Evolutionary conservation across 2,329 filamentous ascomycete species (phyloP).

Genomic region (Ophiocordyceps camponoti-leonardi): DNA sequence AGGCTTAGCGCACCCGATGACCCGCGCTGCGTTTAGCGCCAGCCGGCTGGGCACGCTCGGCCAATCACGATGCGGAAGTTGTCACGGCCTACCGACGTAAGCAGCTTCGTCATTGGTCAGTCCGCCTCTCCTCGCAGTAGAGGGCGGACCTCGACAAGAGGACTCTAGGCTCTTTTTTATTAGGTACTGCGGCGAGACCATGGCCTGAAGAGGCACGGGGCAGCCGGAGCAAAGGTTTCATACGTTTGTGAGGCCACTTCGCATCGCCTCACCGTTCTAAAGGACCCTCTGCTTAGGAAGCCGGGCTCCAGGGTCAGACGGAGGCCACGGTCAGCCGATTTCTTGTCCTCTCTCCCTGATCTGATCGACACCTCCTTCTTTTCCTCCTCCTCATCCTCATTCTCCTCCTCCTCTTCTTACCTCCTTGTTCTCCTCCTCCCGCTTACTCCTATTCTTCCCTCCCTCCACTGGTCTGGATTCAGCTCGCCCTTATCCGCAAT

Average conservation of each 20-base stretch:
- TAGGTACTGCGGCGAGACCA: not conserved
- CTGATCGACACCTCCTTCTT: not conserved
- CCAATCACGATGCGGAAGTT: constrained; percentile 6
- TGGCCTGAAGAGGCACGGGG: not conserved
- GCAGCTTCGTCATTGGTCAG: not conserved
- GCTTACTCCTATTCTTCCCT: not conserved
- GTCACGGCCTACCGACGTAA: constrained; percentile 3
- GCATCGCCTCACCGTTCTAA: not conserved
- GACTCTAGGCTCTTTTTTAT: not conserved
- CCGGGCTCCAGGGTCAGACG: not conserved
- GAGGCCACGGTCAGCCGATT: too few relatives aligned
- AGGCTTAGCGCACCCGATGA: constrained; percentile 7
- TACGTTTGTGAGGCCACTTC: constrained; percentile 1
- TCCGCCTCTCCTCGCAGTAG: not conserved
- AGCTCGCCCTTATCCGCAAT: not conserved
- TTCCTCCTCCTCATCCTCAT: not conserved
- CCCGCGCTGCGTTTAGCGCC: constrained; percentile 1
- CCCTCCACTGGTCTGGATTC: not conserved
- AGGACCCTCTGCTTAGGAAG: not conserved
- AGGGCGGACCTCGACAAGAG: not conserved
- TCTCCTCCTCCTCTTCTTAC: not conserved
- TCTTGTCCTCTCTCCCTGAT: not conserved
- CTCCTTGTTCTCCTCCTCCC: not conserved
- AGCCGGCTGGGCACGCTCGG: not conserved
- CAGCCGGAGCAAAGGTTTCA: constrained; percentile 1